Conservation (phyloP, 495 filamentous ascomycete species). For the Hypoxylon trugodes region DNA sequence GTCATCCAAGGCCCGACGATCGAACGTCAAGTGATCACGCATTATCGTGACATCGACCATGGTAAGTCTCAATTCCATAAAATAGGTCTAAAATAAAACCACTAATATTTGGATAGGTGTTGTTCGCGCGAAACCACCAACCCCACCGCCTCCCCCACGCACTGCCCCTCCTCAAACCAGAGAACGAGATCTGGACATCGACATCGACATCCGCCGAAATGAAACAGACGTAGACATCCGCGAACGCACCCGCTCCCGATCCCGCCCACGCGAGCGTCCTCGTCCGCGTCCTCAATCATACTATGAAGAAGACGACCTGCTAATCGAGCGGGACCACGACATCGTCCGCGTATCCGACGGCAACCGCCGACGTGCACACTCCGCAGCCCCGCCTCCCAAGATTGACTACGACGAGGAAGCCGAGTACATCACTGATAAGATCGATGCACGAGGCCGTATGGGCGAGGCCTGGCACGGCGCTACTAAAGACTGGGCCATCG, state of each 20-base stretch:
- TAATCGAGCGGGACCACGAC: conserved; percentile 67
- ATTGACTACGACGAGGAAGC: conserved; percentile 63
- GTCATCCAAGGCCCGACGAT: conserved; percentile 73
- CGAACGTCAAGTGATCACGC: conserved; percentile 82
- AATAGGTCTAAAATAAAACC: neutral
- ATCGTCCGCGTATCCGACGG: conserved; percentile 61
- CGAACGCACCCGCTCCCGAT: conserved; percentile 47
- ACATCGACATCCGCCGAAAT: conserved; percentile 57
- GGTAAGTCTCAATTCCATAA: conserved; percentile 58
- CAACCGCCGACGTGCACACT: conserved; percentile 54
- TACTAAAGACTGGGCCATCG: conserved; percentile 76
- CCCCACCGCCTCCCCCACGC: conserved; percentile 55
- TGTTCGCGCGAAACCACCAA: conserved; percentile 53
- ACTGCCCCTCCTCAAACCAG: conserved; percentile 43
- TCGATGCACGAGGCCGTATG: conserved; percentile 64
- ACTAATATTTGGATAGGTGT: conserved; percentile 46
- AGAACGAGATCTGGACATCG: conserved; percentile 60
- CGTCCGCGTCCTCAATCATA: conserved; percentile 39
- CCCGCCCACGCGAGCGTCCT: conserved; percentile 48
- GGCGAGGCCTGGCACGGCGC: conserved; percentile 74
- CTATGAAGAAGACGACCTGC: conserved; percentile 51
- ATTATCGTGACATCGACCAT: conserved; percentile 88
- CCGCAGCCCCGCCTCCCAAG: conserved; percentile 56
- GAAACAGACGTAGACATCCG: conserved; percentile 61
- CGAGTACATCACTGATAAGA: conserved; percentile 70